phyloP scores from a whole-genome alignment of 371 early-diverging fungal genomes.

The Nosema muscidifuracis region DNA sequence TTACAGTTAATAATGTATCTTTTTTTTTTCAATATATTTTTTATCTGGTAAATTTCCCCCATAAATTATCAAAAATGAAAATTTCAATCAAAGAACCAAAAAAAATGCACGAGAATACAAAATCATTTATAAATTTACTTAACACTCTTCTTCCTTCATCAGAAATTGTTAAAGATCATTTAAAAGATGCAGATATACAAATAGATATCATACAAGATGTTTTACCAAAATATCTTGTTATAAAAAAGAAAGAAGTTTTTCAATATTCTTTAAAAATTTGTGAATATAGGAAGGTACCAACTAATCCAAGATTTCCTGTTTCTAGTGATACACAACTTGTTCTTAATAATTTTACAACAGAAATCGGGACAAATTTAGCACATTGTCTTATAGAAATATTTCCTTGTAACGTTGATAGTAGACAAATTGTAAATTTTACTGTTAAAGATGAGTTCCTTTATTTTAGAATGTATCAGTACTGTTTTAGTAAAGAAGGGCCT shows the following conservation, averaged over 20 bases:
- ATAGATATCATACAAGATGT: slow-evolving; percentile 1
- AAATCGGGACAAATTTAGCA: slow-evolving; percentile 86
- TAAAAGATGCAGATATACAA: neutral
- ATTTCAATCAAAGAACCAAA: slow-evolving; percentile 2
- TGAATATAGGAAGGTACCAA: neutral
- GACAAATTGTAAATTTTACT: slow-evolving; percentile 89
- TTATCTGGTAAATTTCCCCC: too few species aligned
- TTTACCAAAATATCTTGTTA: neutral
- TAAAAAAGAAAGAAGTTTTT: neutral
- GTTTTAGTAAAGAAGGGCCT: slow-evolving; percentile 67
- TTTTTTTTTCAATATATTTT: too few species aligned
- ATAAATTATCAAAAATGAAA: too few species aligned
- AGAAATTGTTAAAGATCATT: neutral
- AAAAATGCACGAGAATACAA: neutral
- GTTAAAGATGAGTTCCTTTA: slow-evolving; percentile 97
- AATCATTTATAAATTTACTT: neutral
- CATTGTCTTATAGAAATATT: slow-evolving; percentile 85
- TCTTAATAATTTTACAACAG: slow-evolving; percentile 87
- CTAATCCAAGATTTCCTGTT: neutral
- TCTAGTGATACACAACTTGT: slow-evolving; percentile 78
- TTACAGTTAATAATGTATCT: too few species aligned
- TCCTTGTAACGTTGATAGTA: slow-evolving; percentile 84
- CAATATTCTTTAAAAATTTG: neutral
- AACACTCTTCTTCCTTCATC: neutral
- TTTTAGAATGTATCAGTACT: slow-evolving; percentile 81